Base-by-base conservation (phyloP, 495 filamentous ascomycete genomes). In the Podospora fimiseda region DNA sequence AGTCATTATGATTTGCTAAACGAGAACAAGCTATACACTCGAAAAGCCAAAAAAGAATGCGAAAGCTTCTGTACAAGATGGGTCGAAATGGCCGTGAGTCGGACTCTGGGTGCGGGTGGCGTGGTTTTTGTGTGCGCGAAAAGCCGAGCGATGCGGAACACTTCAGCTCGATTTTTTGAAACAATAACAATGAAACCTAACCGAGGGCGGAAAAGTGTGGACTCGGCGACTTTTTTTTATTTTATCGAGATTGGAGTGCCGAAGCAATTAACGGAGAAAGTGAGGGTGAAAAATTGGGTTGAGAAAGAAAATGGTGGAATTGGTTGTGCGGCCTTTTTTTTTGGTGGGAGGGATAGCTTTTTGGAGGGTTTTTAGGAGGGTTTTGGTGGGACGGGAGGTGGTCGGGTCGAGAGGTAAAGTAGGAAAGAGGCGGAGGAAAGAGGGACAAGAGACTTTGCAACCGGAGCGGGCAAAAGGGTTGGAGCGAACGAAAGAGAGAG, bases 1-100 rank as follows among this genome's bases (percentile, higher is more conserved):
- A 67, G 89, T 89, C 87, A 92, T 90, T 70, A 69, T 85, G 56
- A 57, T 57, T 45, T 50, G 55, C 19, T 13, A 43, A n/a, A 22
- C 3, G 45, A 42, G 30, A 53, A 52, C 27, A 48, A 47, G 40
- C 48, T 43, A 53, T 48, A 49, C 36, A 33, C n/a, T 16, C 21
- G 20, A 16, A 30, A 53, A 47, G 50, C 43, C 42, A 36, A 52
- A 62, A 43, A 50, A 39, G 47, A 27, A 36, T 33, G 30, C 11
- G 16, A n/a, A 4, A 4, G 3, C 6, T 14, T n/a, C 9, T 16
- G 20, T 47, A 20, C n/a, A 23, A 20, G 44, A 16, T 7, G 9
- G 44, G 22, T 13, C 55, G 57, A 23, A 47, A 47, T 47, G 44
- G 44, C 15, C 22, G 52, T 53, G 56, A 19, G 56, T 54, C 37